Percentiles rank a stretch among this genome's conserved stretches.
Evolutionary conservation across 2,329 filamentous ascomycete genomes (phyloP).

Genomic region (Nothophoma quercina): DNA sequence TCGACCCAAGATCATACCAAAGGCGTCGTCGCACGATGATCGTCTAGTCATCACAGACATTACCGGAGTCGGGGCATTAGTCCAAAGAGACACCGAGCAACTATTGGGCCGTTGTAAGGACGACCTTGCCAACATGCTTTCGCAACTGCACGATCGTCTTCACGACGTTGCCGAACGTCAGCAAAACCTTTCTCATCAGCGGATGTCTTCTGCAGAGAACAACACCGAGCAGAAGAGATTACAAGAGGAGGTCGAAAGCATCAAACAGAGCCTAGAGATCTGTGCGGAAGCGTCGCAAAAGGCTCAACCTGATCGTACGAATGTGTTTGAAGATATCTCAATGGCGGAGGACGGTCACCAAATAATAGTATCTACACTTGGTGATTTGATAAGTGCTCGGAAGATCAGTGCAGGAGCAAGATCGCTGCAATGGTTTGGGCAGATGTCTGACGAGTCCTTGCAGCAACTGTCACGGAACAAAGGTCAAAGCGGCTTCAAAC

Average conservation of each 20-base stretch:
- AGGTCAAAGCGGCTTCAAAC: too few species aligned
- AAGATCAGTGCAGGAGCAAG: constrained; percentile 9
- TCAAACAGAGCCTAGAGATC: constrained; percentile 9
- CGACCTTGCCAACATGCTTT: neutral
- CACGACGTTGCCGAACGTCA: neutral
- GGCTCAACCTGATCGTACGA: constrained; percentile 10
- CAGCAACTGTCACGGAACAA: constrained; percentile 3
- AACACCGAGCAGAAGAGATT: neutral
- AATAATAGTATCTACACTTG: constrained; percentile 20
- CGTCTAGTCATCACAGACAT: neutral
- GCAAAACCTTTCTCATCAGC: neutral
- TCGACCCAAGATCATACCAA: neutral
- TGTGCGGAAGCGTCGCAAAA: constrained; percentile 15
- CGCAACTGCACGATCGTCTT: neutral
- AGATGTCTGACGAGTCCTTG: constrained; percentile 17
- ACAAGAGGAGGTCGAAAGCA: neutral
- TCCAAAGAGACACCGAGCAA: neutral
- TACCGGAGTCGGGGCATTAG: neutral
- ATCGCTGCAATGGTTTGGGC: constrained; percentile 10
- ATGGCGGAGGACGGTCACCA: constrained; percentile 17
- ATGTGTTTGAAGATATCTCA: constrained; percentile 18
- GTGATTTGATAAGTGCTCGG: constrained; percentile 17
- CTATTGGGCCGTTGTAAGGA: neutral
- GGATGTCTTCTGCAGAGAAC: neutral
- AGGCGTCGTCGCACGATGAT: neutral